Evolutionary conservation across 495 filamentous ascomycete genomes (phyloP).

Genomic region (Aspergillus ostianus): DNA sequence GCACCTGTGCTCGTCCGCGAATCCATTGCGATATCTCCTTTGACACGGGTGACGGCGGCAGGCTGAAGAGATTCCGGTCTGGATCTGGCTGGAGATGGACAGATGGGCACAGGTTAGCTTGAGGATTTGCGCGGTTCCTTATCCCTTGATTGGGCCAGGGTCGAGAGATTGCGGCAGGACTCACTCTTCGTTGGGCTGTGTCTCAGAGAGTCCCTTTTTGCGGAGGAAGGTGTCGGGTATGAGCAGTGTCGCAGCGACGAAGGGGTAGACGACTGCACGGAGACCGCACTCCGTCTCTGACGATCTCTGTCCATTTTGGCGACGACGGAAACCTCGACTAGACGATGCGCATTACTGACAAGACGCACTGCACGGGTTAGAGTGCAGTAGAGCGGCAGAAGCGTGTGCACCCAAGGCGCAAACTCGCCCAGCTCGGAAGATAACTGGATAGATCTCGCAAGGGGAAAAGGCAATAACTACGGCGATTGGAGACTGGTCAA

Average conservation of each 20-base stretch:
- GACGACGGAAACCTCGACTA: conserved; percentile 10
- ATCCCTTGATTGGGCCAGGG: conserved; percentile 13
- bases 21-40: conserved; percentile 38
- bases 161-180: conserved; percentile 13
- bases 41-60: conserved; percentile 37
- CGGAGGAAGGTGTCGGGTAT: conserved; percentile 28
- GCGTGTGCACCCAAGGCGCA: conserved; percentile 18
- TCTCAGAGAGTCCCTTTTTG: conserved; percentile 22
- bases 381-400: conserved; percentile 16
- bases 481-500: conserved; percentile 12
- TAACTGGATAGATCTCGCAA: conserved; percentile 18
- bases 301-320: conserved; percentile 32
- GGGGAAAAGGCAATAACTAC: conserved; percentile 20
- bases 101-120: neutral
- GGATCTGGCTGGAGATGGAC: conserved; percentile 16
- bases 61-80: conserved; percentile 31
- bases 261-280: conserved; percentile 23
- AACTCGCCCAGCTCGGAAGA: conserved; percentile 8
- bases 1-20: conserved; percentile 25
- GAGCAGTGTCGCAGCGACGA: conserved; percentile 25
- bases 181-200: conserved; percentile 25
- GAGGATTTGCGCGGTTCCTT: neutral
- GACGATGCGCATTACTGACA: conserved; percentile 31
- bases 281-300: conserved; percentile 29
- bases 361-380: conserved; percentile 27